Evolutionary conservation across 441 rosid species (phyloP).

Genomic region (Cnidoscolus chayamansa): DNA sequence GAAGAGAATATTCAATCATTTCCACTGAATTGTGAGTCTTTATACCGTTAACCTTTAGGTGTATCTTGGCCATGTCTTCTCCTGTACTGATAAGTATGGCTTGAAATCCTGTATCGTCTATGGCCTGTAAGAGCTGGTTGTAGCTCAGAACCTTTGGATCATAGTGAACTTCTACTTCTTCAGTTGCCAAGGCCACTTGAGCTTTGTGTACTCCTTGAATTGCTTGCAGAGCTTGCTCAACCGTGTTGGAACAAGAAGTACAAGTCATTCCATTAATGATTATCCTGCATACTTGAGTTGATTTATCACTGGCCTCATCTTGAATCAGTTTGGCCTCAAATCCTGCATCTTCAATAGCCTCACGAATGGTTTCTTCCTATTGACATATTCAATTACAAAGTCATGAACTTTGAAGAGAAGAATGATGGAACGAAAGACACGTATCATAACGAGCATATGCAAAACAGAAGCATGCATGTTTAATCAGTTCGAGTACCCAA

Average conservation of each 20-base stretch:
- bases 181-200: conserved; percentile 82
- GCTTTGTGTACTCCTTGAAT: conserved; percentile 65
- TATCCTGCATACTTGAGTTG: conserved; percentile 62
- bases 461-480: background rate
- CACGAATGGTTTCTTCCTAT: conserved; percentile 68
- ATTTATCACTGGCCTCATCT: conserved; percentile 49
- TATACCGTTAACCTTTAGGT: conserved; percentile 67
- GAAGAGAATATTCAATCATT: conserved; percentile 56
- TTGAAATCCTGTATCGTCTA: conserved; percentile 70
- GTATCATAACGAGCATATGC: background rate
- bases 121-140: conserved; percentile 40
- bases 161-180: conserved; percentile 74
- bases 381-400: conserved; percentile 2
- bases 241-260: conserved; percentile 70
- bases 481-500: background rate
- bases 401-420: background rate
- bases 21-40: conserved; percentile 41
- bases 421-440: background rate
- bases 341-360: conserved; percentile 78
- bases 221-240: conserved; percentile 62
- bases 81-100: conserved; percentile 70
- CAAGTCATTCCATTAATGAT: conserved; percentile 83
- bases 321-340: conserved; percentile 59
- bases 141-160: conserved; percentile 47
- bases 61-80: conserved; percentile 61